Percentiles rank a stretch among this genome's conserved stretches.
These are phyloP conservation scores for Rhizophagus clarus DNA, from an alignment of 192 early-diverging fungal genomes.

Conservation along the genomic window DNA sequence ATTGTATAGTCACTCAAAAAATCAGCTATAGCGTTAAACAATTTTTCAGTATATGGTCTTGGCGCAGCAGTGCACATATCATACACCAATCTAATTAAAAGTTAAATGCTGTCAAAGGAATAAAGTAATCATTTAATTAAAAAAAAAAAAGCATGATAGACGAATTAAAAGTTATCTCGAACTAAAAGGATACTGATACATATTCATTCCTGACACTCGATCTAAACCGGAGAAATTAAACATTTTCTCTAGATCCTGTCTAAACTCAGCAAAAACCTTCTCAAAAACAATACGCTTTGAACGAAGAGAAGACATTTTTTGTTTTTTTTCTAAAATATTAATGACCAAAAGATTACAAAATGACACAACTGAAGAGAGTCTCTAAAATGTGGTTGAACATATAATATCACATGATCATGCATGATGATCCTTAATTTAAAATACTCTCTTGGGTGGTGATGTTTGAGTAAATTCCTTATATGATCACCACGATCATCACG, in stretches of 20 bases:
- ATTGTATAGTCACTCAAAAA: slow-evolving; percentile 65
- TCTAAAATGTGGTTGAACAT: too few species aligned
- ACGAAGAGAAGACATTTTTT: slow-evolving; percentile 54
- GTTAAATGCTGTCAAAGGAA: background rate
- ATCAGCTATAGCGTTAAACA: slow-evolving; percentile 67
- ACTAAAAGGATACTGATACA: slow-evolving; percentile 63
- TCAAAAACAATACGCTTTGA: slow-evolving; percentile 57
- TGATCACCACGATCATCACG: too few species aligned
- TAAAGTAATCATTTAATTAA: background rate
- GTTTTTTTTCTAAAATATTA: too few species aligned
- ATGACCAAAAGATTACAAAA: too few species aligned
- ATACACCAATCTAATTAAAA: slow-evolving; percentile 59
- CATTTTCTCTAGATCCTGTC: slow-evolving; percentile 52
- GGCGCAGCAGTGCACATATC: slow-evolving; percentile 81
- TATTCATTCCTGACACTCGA: slow-evolving; percentile 65
- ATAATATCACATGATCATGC: too few species aligned
- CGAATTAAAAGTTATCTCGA: too few species aligned
- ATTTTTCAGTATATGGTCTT: slow-evolving; percentile 63
- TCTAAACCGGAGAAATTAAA: slow-evolving; percentile 55
- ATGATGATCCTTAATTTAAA: too few species aligned
- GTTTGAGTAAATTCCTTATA: too few species aligned
- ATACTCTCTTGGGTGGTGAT: too few species aligned
- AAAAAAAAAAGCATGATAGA: too few species aligned
- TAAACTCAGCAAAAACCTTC: slow-evolving; percentile 49
- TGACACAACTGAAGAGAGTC: too few species aligned